Percentiles rank a stretch among this genome's conserved stretches.
These are phyloP conservation scores for Claviceps digitariae DNA, from an alignment of 2,329 filamentous ascomycete genomes.

Conservation along the genomic window DNA sequence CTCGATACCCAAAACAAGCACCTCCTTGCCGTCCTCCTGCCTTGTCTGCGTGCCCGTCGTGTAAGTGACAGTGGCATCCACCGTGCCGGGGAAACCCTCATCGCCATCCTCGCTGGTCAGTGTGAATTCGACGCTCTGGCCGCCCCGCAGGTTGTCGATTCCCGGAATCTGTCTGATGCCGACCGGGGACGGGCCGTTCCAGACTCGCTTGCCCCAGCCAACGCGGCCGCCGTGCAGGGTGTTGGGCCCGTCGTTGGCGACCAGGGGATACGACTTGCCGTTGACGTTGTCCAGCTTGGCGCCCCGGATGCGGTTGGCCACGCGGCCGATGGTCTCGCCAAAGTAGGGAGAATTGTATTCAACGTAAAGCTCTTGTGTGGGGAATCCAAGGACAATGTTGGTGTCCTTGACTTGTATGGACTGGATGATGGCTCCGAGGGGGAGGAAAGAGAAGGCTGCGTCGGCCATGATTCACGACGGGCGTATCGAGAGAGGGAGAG, in stretches of 20 bases:
- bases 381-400: constrained; percentile 85
- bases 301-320: constrained; percentile 66
- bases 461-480: constrained; percentile 25
- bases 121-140: constrained; percentile 53
- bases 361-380: constrained; percentile 60
- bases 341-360: constrained; percentile 69
- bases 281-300: constrained; percentile 64
- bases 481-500: background rate
- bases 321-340: constrained; percentile 81
- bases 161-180: constrained; percentile 37
- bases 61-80: constrained; percentile 68
- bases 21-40: constrained; percentile 41
- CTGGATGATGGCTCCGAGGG: constrained; percentile 68
- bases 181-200: constrained; percentile 55
- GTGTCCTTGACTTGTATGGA: constrained; percentile 61
- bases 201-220: constrained; percentile 74
- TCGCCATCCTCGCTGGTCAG: constrained; percentile 66
- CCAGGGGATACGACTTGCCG: constrained; percentile 52
- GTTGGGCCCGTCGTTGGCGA: constrained; percentile 66
- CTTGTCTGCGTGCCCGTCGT: constrained; percentile 54
- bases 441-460: constrained; percentile 51
- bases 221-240: constrained; percentile 56
- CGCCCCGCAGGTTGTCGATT: constrained; percentile 39
- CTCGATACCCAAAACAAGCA: constrained; percentile 67
- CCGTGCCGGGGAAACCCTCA: constrained; percentile 78